These are phyloP conservation scores for Dendrobium officinale DNA, from an alignment of 106 monocot genomes.

Conservation along the genomic window DNA sequence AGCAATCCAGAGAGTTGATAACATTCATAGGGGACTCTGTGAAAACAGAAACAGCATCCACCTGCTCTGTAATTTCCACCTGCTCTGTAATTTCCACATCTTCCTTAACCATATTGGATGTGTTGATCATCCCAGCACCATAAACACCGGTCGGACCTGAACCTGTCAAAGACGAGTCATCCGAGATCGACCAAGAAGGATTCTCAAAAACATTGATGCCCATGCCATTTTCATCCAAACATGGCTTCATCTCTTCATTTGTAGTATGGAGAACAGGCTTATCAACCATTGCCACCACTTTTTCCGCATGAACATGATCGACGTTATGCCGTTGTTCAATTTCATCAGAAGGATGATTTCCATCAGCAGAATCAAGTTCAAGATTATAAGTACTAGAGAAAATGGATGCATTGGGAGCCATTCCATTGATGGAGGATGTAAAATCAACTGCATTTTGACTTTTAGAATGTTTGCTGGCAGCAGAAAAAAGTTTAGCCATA, in stretches of 20 bases:
- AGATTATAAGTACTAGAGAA: constrained; percentile 2
- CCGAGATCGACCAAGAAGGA: neutral
- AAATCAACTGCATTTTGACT: constrained; percentile 27
- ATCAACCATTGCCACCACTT: neutral
- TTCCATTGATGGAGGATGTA: constrained; percentile 13
- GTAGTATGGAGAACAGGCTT: constrained; percentile 1
- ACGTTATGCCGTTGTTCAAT: constrained; percentile 7
- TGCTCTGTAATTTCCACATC: constrained; percentile 5
- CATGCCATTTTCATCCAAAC: constrained; percentile 7
- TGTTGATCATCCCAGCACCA: neutral
- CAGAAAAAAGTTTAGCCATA: constrained; percentile 37
- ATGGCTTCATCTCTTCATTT: constrained; percentile 11
- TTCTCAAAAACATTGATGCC: neutral
- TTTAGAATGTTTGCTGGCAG: constrained; percentile 15
- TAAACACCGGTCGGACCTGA: neutral
- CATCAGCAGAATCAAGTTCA: neutral
- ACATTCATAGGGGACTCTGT: constrained; percentile 3
- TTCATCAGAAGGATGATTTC: constrained; percentile 2
- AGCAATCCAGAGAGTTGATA: neutral
- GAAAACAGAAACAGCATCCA: constrained; percentile 4
- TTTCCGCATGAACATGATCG: constrained; percentile 3
- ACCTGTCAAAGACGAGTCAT: neutral
- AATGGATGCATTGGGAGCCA: constrained; percentile 13
- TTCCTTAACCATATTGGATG: constrained; percentile 3
- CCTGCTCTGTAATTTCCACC: neutral